phyloP scores from a whole-genome alignment of 1,284 basidiomycete genomes.

The Malassezia nana region DNA sequence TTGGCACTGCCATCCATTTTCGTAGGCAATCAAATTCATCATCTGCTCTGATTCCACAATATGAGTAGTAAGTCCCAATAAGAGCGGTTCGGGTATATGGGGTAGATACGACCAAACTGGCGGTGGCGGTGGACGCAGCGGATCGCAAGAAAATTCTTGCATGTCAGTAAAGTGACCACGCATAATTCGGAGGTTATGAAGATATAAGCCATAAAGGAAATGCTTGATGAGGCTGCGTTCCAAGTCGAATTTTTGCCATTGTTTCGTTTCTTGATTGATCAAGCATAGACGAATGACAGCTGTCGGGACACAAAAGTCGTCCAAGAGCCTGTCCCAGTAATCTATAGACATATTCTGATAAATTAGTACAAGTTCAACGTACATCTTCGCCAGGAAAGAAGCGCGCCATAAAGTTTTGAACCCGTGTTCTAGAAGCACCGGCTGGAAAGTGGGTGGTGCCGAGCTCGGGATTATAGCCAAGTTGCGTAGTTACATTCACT shows the following conservation, averaged over 20 bases:
- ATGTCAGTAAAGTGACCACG: constrained; percentile 8
- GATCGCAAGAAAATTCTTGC: constrained; percentile 5
- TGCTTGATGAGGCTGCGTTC: constrained; percentile 4
- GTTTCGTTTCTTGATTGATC: constrained; percentile 6
- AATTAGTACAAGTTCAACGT: background rate
- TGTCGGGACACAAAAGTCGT: constrained; percentile 3
- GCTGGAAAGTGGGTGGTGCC: background rate
- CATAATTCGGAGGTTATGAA: constrained; percentile 2
- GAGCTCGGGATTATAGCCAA: background rate
- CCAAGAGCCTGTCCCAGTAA: background rate
- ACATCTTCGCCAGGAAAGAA: background rate
- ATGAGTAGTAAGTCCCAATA: constrained; percentile 7
- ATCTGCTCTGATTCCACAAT: constrained; percentile 17
- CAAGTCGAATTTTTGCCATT: constrained; percentile 5
- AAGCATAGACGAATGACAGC: background rate
- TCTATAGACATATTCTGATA: background rate
- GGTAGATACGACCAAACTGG: background rate
- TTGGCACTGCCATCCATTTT: constrained; percentile 22
- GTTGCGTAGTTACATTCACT: background rate
- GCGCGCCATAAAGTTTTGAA: background rate
- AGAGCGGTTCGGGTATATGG: constrained; percentile 6
- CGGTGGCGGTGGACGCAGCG: constrained; percentile 6
- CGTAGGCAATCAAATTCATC: constrained; percentile 8
- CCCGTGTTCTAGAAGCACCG: background rate
- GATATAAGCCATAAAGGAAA: constrained; percentile 10